These are phyloP conservation scores for Harringtonia lauricola DNA, from an alignment of 2,329 filamentous ascomycete species.

Conservation along the genomic window DNA sequence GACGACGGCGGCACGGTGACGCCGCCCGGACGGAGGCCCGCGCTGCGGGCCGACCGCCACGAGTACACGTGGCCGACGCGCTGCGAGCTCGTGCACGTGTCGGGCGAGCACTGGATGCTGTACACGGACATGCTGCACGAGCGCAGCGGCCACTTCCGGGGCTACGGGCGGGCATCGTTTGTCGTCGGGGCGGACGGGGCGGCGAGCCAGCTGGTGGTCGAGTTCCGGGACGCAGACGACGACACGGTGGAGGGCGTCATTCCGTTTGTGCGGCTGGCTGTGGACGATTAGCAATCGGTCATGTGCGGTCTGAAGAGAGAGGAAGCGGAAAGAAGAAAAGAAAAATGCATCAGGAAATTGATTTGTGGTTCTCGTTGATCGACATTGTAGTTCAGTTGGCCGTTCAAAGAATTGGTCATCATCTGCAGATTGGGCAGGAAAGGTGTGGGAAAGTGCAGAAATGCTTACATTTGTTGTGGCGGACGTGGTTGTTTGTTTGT, in stretches of 20 bases:
- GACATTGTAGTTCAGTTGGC: constrained; percentile 51
- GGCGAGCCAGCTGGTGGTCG: constrained; percentile 18
- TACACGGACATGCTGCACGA: constrained; percentile 16
- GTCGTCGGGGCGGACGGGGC: constrained; percentile 17
- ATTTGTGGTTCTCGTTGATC: constrained; percentile 36
- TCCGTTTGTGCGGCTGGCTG: constrained; percentile 19
- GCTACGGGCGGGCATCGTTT: constrained; percentile 22
- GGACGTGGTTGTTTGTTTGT: no score
- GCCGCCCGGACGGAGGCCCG: not conserved
- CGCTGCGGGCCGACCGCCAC: constrained; percentile 14
- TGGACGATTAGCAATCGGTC: constrained; percentile 1
- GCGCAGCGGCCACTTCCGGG: constrained; percentile 14
- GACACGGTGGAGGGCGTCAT: constrained; percentile 19
- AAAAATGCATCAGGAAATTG: constrained; percentile 36
- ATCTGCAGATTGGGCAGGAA: constrained; percentile 18
- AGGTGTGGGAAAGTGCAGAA: constrained; percentile 8
- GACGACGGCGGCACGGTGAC: not conserved
- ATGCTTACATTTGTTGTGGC: no score
- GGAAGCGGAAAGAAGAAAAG: constrained; percentile 1
- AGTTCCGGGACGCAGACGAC: constrained; percentile 14
- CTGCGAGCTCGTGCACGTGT: constrained; percentile 23
- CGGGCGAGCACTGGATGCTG: constrained; percentile 24
- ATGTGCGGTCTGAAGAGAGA: not conserved
- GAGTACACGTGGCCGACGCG: constrained; percentile 21
- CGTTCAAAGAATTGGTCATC: constrained; percentile 52